A percentile compares a stretch with the other conserved stretches of the same genome.
These are phyloP conservation scores for Geoglossum cookeanum DNA, from an alignment of 2,329 filamentous ascomycete genomes.

Conservation along the genomic window DNA sequence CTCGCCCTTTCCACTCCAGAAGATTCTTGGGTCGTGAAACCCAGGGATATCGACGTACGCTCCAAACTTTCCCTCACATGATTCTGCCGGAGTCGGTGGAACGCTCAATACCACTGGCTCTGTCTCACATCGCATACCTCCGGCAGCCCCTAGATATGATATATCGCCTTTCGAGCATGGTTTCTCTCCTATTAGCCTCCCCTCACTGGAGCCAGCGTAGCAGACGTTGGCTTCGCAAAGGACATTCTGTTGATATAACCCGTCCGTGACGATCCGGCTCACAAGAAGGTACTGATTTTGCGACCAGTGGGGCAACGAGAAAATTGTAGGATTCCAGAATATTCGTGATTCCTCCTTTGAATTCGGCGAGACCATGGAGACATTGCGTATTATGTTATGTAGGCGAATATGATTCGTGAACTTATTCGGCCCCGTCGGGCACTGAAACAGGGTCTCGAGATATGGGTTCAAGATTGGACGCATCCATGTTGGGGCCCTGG, in stretches of 20 bases:
- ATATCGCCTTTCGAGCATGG: constrained; percentile 18
- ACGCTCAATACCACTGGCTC: constrained; percentile 17
- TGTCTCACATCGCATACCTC: constrained; percentile 18
- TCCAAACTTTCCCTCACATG: constrained; percentile 17
- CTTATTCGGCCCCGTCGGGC: constrained; percentile 13
- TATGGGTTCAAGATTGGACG: constrained; percentile 9
- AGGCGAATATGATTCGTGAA: constrained; percentile 19
- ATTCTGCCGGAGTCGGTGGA: constrained; percentile 20
- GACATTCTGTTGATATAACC: constrained; percentile 20
- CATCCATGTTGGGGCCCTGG: background rate
- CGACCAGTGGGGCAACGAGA: constrained; percentile 21
- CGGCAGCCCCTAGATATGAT: constrained; percentile 15
- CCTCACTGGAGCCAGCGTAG: constrained; percentile 7
- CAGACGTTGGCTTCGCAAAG: constrained; percentile 23
- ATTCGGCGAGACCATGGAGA: constrained; percentile 15
- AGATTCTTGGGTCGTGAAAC: constrained; percentile 23
- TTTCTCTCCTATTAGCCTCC: constrained; percentile 10
- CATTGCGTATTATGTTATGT: constrained; percentile 16
- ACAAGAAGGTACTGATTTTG: constrained; percentile 20
- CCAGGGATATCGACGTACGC: constrained; percentile 21
- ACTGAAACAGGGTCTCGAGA: constrained; percentile 10
- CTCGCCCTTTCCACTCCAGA: constrained; percentile 22
- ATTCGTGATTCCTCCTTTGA: constrained; percentile 11
- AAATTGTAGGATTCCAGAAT: constrained; percentile 23
- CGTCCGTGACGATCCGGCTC: constrained; percentile 18